phyloP scores from a whole-genome alignment of 2,329 filamentous ascomycete genomes.

The Fonsecaea multimorphosa region DNA sequence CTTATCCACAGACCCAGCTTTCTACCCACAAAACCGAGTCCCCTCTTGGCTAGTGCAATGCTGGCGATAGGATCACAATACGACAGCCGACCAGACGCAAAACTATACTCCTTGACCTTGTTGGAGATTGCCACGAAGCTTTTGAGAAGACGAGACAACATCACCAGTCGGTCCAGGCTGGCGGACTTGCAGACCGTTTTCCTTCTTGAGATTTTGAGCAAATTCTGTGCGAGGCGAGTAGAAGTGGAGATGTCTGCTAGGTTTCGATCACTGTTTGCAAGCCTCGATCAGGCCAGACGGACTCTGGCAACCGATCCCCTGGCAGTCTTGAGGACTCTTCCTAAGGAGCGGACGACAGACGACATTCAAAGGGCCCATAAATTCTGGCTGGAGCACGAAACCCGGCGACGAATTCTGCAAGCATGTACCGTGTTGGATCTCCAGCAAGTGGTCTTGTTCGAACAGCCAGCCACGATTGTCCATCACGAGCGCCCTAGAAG shows the following conservation, averaged over 20 bases:
- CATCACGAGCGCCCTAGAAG: constrained; percentile 36
- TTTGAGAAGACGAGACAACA: constrained; percentile 41
- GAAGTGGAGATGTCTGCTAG: constrained; percentile 45
- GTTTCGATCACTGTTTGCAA: constrained; percentile 46
- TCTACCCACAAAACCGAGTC: constrained; percentile 43
- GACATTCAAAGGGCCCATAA: constrained; percentile 43
- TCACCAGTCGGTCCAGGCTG: constrained; percentile 45
- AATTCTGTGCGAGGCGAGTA: constrained; percentile 43
- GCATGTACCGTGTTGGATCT: constrained; percentile 46
- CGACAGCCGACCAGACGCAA: constrained; percentile 44
- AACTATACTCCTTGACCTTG: constrained; percentile 44
- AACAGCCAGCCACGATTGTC: constrained; percentile 43
- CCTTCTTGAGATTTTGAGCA: constrained; percentile 45
- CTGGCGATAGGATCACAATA: constrained; percentile 47
- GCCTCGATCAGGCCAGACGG: constrained; percentile 43
- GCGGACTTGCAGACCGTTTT: constrained; percentile 47
- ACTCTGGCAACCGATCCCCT: constrained; percentile 43
- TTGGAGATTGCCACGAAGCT: constrained; percentile 45
- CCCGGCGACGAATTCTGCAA: constrained; percentile 45
- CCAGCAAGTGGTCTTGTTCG: constrained; percentile 44
- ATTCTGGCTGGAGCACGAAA: constrained; percentile 47
- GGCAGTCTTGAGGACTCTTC: constrained; percentile 42
- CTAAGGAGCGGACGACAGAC: constrained; percentile 37
- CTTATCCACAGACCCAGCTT: constrained; percentile 46
- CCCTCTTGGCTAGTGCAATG: constrained; percentile 45